Conservation (phyloP, 306 rosid species). For the Glycyrrhiza uralensis region DNA sequence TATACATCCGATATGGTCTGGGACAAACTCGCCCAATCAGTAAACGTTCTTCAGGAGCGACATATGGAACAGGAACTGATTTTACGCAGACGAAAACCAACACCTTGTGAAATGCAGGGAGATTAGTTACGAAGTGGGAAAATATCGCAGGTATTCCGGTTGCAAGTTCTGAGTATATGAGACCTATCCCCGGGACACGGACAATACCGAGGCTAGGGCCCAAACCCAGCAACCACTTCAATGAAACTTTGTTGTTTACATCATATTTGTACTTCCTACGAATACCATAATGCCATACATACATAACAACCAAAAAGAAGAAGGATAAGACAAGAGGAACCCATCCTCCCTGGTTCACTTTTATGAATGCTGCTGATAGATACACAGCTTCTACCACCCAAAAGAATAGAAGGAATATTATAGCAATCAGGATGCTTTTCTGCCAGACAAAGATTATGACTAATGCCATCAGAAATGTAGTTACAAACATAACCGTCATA, state of each 20-base stretch:
- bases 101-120: constrained; percentile 87
- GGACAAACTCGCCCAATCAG: constrained; percentile 81
- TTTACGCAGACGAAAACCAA: constrained; percentile 77
- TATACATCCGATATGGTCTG: constrained; percentile 72
- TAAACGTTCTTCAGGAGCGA: constrained; percentile 78
- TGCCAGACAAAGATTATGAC: constrained; percentile 79
- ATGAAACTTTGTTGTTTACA: constrained; percentile 72
- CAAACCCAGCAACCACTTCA: constrained; percentile 72
- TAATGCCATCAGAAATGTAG: constrained; percentile 79
- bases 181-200: constrained; percentile 91
- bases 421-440: constrained; percentile 51
- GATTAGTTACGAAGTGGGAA: constrained; percentile 86
- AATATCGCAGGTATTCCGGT: constrained; percentile 82
- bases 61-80: constrained; percentile 78
- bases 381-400: constrained; percentile 72
- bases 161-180: constrained; percentile 82
- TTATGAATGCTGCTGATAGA: constrained; percentile 64
- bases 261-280: constrained; percentile 67
- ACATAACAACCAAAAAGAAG: constrained; percentile 63
- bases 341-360: constrained; percentile 91
- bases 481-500: constrained; percentile 70
- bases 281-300: constrained; percentile 80
- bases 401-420: constrained; percentile 57
- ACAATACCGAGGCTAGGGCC: constrained; percentile 92
- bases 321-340: constrained; percentile 70